Evolutionary conservation across 1,284 basidiomycete species (phyloP).

Genomic region (Puccinia hordei): DNA sequence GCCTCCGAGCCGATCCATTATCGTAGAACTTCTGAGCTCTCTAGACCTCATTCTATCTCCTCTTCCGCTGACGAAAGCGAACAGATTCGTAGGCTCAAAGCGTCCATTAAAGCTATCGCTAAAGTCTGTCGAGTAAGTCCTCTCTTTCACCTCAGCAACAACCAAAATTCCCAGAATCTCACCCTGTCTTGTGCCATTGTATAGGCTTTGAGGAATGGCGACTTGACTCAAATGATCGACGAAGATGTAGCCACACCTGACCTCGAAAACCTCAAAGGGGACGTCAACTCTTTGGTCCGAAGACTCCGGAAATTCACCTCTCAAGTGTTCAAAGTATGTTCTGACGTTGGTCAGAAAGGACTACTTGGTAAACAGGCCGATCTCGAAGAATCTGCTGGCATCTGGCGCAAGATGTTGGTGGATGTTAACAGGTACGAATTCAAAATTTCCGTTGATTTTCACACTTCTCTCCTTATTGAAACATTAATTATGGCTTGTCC

Average conservation of each 20-base stretch:
- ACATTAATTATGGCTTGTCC: too few species aligned
- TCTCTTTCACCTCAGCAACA: background rate
- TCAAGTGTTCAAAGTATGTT: constrained; percentile 49
- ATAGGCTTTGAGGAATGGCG: constrained; percentile 47
- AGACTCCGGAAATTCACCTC: constrained; percentile 46
- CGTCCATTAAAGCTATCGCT: constrained; percentile 49
- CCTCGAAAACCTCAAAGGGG: constrained; percentile 46
- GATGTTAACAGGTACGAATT: constrained; percentile 49
- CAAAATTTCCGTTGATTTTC: too few species aligned
- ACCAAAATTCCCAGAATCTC: background rate
- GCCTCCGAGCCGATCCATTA: constrained; percentile 26
- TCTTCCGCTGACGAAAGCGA: constrained; percentile 40
- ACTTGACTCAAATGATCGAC: constrained; percentile 48
- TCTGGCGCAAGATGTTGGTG: constrained; percentile 50
- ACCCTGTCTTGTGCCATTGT: background rate
- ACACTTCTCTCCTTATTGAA: too few species aligned
- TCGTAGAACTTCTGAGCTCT: background rate
- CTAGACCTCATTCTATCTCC: constrained; percentile 20
- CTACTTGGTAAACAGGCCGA: constrained; percentile 49
- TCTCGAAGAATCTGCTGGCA: constrained; percentile 45
- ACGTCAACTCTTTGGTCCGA: constrained; percentile 45
- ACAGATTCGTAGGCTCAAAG: constrained; percentile 48
- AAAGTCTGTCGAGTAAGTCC: constrained; percentile 49
- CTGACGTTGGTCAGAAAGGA: constrained; percentile 49
- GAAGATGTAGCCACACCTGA: constrained; percentile 50